Conservation (phyloP, 306 rosid species). For the Prunus salicina region DNA sequence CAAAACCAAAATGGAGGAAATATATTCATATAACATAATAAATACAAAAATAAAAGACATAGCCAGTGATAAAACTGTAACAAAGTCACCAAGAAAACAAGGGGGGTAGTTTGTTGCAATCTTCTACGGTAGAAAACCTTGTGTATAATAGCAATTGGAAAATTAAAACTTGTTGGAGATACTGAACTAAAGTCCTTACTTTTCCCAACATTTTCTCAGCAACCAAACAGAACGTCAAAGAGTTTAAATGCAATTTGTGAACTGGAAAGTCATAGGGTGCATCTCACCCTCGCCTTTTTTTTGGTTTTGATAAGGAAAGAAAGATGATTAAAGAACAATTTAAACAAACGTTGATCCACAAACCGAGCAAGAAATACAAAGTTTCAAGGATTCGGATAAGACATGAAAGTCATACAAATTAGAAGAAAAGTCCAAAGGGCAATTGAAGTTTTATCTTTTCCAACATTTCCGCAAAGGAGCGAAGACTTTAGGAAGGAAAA, state of each 20-base stretch:
- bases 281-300: not conserved
- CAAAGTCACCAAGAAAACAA: not conserved
- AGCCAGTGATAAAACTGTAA: not conserved
- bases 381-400: conserved; percentile 4
- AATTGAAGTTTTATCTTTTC: not conserved
- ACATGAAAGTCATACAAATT: not conserved
- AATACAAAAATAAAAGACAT: not conserved
- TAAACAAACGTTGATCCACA: not conserved
- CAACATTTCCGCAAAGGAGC: conserved; percentile 1
- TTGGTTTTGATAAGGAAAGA: not conserved
- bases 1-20: not conserved
- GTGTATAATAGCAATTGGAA: not conserved
- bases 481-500: not conserved
- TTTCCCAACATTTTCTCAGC: not conserved
- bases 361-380: not conserved
- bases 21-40: not conserved
- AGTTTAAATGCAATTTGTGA: not conserved
- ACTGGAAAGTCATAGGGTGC: conserved; percentile 2
- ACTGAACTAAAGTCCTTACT: not conserved
- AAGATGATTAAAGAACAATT: not conserved
- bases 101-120: not conserved
- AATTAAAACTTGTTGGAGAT: not conserved
- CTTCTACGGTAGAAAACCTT: not conserved
- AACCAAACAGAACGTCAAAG: not conserved
- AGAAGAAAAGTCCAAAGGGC: not conserved